Evolutionary conservation across 2,329 filamentous ascomycete species (phyloP), one percentile per base, ranked within the genome.

Genomic region (Penicillium sp.): DNA sequence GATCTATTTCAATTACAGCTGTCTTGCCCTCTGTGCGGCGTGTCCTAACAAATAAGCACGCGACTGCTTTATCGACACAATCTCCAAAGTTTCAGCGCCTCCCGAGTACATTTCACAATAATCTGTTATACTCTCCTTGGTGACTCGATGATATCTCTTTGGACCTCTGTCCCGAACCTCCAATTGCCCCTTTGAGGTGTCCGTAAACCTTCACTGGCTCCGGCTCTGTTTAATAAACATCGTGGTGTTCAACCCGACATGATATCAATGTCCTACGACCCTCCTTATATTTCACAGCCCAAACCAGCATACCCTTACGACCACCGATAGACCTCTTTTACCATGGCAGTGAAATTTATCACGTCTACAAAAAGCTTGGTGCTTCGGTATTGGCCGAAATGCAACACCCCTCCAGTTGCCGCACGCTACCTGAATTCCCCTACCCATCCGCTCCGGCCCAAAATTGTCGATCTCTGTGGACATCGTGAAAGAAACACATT

Each of bases 401-500:
- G 63, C 31, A 42, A 66, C 20, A 60, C 65, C 16, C 63, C 70
- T 26, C 62, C 66, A 7, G 56, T 74, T 46, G 72, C 69, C 32
- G 18, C 40, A n/a, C 69, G 72, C 42, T 72, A 74, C 63, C 50
- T 70, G 35, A 45, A 32, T 32, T 48, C 60, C 59, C 63, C 53
- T 11, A 50, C 57, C 48, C 71, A 77, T 60, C 69, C 72, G 2
- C 65, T 78, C 48, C 67, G 68, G 16, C 70, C 71, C 20, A 76
- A 75, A 61, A 66, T 77, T 50, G 40, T 66, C 24, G 63, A 76
- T 39, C 65, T 70, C 53, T 76, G 72, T 51, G 61, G 64, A 8
- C 66, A 69, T 54, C 74, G 77, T 42, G 70, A 75, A 39, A 69
- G 67, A 10, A 70, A 75, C 62, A 71, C 70, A 34, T 71, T 85